Evolutionary conservation across 768 basidiomycete species (phyloP), one percentile per base, ranked within the genome.

Genomic region (Agrocybe pediades): DNA sequence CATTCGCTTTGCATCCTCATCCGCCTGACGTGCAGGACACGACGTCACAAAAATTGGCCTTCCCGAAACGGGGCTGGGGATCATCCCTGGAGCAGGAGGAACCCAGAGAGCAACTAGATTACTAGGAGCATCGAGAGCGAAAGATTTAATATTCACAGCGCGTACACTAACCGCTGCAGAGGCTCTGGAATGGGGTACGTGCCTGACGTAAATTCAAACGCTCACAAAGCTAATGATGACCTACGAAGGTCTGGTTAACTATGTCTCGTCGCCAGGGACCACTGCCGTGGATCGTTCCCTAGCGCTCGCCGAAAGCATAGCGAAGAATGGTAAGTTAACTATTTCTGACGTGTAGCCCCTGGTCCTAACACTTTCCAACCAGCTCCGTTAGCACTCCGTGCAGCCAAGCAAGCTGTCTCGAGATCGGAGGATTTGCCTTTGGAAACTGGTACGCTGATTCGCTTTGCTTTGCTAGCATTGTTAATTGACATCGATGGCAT

Each of bases 41-140:
- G 65, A 70, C 49, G 92, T 92, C 39, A 85, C 86, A 48, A 94
- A 93, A 71, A 88, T 98, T 45, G 92, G 94, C 6, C 73, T 98
- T 7, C 93, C 95, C 1, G 93, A 95, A 66, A 88, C 78, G 19
- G 68, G 75, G 21, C 84, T 78, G 51, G 93, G 85, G 7, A 95
- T 95, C 51, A 95, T 95, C 41, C 93, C 93, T 15, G 93, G 92
- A 43, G 92, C 92, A 19, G 93, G 93, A 3, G 93, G 92, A 5
- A 95, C 93, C 1, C 93, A 95, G 62, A 81, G 92, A 24, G 81
- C 86, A 3, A 82, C 91, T 3, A 83, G 92, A 24, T 70, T 95
- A 15, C 68, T 95, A 29, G 93, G 93, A 3, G 68, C 86, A 25
- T 79, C 92, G 26, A 89, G 83, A 66, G 88, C 93, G 6, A 95